These are phyloP conservation scores for Cunninghamia lanceolata DNA, from an alignment of 75 land plant species.

Conservation along the genomic window DNA sequence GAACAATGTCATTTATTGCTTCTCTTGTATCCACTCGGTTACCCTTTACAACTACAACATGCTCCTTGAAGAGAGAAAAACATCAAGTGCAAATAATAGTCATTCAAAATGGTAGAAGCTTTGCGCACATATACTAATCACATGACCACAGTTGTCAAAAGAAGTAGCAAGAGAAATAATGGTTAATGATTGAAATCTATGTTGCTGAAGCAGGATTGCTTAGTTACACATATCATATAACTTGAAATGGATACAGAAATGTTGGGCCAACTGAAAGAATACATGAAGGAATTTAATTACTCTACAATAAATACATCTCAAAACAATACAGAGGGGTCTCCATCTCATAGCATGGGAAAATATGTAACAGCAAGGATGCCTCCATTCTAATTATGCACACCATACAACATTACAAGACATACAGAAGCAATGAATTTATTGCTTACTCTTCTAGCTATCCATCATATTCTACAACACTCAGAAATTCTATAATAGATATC, in stretches of 20 bases:
- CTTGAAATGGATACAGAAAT: neutral
- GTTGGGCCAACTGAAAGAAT: constrained; percentile 7
- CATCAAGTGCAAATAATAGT: neutral
- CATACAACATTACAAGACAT: constrained; percentile 8
- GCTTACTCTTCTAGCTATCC: constrained; percentile 11
- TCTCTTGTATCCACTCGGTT: neutral
- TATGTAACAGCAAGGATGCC: neutral
- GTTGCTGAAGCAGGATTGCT: neutral
- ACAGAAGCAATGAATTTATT: constrained; percentile 11
- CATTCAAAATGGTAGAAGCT: neutral
- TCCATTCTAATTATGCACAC: constrained; percentile 8
- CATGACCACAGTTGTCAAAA: neutral
- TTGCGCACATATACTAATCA: neutral
- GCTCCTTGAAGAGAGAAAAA: neutral
- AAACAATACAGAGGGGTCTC: constrained; percentile 4
- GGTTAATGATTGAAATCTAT: neutral
- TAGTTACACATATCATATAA: neutral
- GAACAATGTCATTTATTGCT: neutral
- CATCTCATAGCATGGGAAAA: neutral
- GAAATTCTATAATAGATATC: constrained; percentile 8
- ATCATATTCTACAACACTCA: constrained; percentile 11
- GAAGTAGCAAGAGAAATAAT: neutral
- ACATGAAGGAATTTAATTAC: neutral
- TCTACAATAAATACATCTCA: constrained; percentile 12
- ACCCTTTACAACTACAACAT: neutral